phyloP scores from a whole-genome alignment of 2,329 filamentous ascomycete genomes.

The Nemania sp. region DNA sequence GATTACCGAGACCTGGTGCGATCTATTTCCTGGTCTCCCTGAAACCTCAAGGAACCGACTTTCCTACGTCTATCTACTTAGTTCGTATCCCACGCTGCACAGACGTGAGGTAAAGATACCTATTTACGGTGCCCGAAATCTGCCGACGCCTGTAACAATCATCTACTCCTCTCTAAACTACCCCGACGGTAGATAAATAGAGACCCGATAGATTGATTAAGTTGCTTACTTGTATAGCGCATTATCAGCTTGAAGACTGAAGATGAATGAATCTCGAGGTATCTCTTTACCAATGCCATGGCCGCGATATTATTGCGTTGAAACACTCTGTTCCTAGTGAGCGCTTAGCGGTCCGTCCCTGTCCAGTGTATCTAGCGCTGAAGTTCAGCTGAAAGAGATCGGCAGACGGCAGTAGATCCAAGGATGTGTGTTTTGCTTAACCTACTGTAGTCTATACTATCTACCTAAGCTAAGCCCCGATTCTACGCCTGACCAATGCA shows the following conservation, averaged over 20 bases:
- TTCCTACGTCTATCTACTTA: not conserved
- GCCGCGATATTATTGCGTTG: not conserved
- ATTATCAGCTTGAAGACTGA: constrained; percentile 17
- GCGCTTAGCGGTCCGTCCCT: not conserved
- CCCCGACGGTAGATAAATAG: not conserved
- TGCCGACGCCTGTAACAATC: constrained; percentile 19
- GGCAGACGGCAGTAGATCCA: not conserved
- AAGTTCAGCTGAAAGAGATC: constrained; percentile 13
- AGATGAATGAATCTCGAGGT: not conserved
- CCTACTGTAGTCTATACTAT: not conserved
- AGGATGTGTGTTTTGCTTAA: not conserved
- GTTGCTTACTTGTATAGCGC: not conserved
- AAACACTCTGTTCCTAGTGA: not conserved
- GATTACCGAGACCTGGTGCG: not conserved
- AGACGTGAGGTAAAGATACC: not conserved
- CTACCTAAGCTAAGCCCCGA: not conserved
- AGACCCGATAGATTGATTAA: not conserved
- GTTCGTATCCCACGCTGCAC: not conserved
- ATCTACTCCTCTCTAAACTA: not conserved
- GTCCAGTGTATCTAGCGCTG: constrained; percentile 7
- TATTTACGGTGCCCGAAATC: constrained; percentile 13
- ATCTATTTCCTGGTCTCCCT: constrained; percentile 6
- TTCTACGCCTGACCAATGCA: not conserved
- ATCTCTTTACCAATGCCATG: not conserved
- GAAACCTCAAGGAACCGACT: constrained; percentile 3